Evolutionary conservation across 306 rosid species (phyloP).

Genomic region (Fragaria ananassa): DNA sequence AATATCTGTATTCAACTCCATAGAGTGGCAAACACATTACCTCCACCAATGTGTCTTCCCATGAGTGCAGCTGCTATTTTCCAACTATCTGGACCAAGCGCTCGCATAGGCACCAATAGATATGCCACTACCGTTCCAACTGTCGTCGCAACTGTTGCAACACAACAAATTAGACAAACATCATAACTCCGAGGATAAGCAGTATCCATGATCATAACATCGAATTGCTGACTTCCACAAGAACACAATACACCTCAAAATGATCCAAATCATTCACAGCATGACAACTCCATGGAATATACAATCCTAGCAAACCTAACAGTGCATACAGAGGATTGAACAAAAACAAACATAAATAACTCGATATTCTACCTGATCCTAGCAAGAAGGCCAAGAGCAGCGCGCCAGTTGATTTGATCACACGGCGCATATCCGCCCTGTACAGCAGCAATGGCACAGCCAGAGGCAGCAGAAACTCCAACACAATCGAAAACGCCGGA

Average conservation of each 20-base stretch:
- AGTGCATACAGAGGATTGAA: neutral
- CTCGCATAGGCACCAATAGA: conserved; percentile 65
- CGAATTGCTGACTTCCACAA: too few relatives aligned
- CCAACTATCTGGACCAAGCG: conserved; percentile 82
- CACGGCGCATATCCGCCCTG: conserved; percentile 71
- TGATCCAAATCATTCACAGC: neutral
- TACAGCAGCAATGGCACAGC: conserved; percentile 67
- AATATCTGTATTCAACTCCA: neutral
- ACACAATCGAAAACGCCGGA: conserved; percentile 48
- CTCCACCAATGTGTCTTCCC: conserved; percentile 88
- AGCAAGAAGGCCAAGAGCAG: conserved; percentile 76
- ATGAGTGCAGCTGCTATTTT: conserved; percentile 80
- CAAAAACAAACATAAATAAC: neutral
- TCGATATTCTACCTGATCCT: conserved; percentile 53
- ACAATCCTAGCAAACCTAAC: neutral
- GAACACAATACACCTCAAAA: neutral
- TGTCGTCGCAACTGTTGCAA: conserved; percentile 58
- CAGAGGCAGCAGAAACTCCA: conserved; percentile 58
- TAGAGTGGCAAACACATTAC: conserved; percentile 30
- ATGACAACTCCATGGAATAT: neutral
- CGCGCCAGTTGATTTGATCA: conserved; percentile 59
- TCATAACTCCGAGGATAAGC: conserved; percentile 11
- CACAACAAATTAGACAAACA: conserved; percentile 13
- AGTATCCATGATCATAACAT: neutral
- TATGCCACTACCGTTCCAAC: conserved; percentile 69